phyloP scores from a whole-genome alignment of 148 eudicot species.

The Oxyria digyna region DNA sequence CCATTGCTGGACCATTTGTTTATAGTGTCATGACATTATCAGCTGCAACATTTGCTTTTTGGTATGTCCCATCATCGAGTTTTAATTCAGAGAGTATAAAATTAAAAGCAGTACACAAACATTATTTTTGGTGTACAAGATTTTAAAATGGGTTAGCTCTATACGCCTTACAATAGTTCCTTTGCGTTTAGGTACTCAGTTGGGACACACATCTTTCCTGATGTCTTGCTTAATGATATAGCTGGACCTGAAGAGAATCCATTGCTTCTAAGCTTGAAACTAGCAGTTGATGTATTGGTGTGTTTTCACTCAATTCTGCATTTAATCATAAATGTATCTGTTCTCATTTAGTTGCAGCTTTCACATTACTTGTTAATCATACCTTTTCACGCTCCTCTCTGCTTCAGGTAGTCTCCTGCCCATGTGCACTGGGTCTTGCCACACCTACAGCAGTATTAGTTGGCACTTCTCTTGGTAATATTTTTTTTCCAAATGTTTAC shows the following conservation, averaged over 20 bases:
- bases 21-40: constrained; percentile 78
- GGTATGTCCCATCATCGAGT: constrained; percentile 29
- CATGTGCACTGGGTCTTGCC: constrained; percentile 97
- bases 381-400: background rate
- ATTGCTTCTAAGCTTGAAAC: constrained; percentile 83
- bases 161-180: background rate
- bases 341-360: background rate
- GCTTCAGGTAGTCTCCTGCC: constrained; percentile 99
- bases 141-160: background rate
- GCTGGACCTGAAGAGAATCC: constrained; percentile 85
- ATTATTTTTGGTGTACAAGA: background rate
- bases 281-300: constrained; percentile 92
- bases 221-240: constrained; percentile 90
- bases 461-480: constrained; percentile 83
- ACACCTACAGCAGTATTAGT: constrained; percentile 97
- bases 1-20: constrained; percentile 94
- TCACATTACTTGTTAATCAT: background rate
- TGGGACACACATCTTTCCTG: constrained; percentile 67
- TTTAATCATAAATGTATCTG: background rate
- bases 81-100: background rate
- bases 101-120: background rate
- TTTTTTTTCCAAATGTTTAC: too few relatives aligned
- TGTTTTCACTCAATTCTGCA: constrained; percentile 18
- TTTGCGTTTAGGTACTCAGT: constrained; percentile 39
- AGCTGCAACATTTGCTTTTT: constrained; percentile 78